Conservation (phyloP, 1,139 yeast genomes). For the Zygoascus sp. region DNA sequence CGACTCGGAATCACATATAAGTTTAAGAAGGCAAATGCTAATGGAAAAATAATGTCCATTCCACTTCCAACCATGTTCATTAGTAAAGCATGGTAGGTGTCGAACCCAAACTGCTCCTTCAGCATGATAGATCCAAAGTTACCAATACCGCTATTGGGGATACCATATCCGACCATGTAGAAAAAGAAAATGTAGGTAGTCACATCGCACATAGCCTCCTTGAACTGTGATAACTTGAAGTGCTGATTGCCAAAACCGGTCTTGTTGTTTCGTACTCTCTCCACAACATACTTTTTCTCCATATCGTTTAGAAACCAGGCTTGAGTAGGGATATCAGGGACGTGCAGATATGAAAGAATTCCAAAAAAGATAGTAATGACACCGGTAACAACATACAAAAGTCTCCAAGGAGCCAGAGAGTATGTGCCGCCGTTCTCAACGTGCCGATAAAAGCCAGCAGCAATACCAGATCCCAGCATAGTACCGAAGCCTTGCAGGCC, state of each 20-base stretch:
- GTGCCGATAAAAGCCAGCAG: conserved; percentile 22
- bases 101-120: conserved; percentile 16
- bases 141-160: conserved; percentile 29
- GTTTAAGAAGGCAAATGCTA: conserved; percentile 12
- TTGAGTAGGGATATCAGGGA: conserved; percentile 26
- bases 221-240: conserved; percentile 47
- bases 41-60: conserved; percentile 13
- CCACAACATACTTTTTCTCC: conserved; percentile 36
- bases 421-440: conserved; percentile 11
- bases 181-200: conserved; percentile 44
- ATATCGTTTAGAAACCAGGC: conserved; percentile 46
- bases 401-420: conserved; percentile 40
- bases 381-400: conserved; percentile 45
- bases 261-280: conserved; percentile 25
- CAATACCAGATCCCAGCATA: conserved; percentile 23
- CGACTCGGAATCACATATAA: conserved; percentile 9
- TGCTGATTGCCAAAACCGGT: conserved; percentile 50
- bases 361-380: conserved; percentile 20
- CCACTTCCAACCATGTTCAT: conserved; percentile 16
- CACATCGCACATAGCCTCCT: conserved; percentile 36
- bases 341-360: conserved; percentile 13
- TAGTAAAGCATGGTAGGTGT: conserved; percentile 13
- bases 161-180: conserved; percentile 19
- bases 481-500: conserved; percentile 25
- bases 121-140: conserved; percentile 16